Evolutionary conservation across 768 basidiomycete genomes (phyloP).

Genomic region (Amanita inopinata): DNA sequence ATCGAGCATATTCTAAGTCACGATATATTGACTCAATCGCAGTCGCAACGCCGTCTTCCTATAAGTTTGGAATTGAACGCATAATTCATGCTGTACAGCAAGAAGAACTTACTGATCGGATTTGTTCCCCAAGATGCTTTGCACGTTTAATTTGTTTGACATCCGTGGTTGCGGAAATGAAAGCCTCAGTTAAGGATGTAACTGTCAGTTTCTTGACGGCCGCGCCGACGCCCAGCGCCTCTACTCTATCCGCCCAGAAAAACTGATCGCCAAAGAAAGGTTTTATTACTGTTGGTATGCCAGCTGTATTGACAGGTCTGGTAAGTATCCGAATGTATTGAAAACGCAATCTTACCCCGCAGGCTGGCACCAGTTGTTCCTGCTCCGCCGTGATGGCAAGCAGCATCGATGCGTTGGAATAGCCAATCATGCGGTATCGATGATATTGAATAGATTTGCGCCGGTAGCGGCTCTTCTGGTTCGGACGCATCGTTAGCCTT

Average conservation of each 20-base stretch:
- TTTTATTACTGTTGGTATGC: slow-evolving; percentile 90
- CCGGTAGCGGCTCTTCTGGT: slow-evolving; percentile 60
- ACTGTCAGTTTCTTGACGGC: slow-evolving; percentile 84
- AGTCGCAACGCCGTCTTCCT: slow-evolving; percentile 93
- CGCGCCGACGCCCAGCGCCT: slow-evolving; percentile 86
- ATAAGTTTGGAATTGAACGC: slow-evolving; percentile 5
- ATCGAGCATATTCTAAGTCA: slow-evolving; percentile 89
- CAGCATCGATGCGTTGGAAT: slow-evolving; percentile 89
- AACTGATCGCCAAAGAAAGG: slow-evolving; percentile 99
- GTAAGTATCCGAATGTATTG: slow-evolving; percentile 3
- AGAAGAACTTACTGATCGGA: slow-evolving; percentile 52
- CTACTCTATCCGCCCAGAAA: slow-evolving; percentile 98
- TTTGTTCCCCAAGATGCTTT: slow-evolving; percentile 74
- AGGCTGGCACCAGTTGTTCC: slow-evolving; percentile 94
- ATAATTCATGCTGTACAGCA: not conserved
- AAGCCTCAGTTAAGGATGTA: slow-evolving; percentile 66
- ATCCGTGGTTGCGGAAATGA: slow-evolving; percentile 77
- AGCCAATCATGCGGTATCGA: slow-evolving; percentile 96
- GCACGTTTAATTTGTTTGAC: slow-evolving; percentile 84
- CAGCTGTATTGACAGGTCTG: slow-evolving; percentile 43
- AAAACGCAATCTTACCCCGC: slow-evolving; percentile 45
- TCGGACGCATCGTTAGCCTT: slow-evolving; percentile 54
- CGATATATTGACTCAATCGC: slow-evolving; percentile 96
- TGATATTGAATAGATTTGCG: slow-evolving; percentile 74
- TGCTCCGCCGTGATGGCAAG: slow-evolving; percentile 96